phyloP scores from a whole-genome alignment of 108 stramenopile species.

The Stephanodiscus triporus region DNA sequence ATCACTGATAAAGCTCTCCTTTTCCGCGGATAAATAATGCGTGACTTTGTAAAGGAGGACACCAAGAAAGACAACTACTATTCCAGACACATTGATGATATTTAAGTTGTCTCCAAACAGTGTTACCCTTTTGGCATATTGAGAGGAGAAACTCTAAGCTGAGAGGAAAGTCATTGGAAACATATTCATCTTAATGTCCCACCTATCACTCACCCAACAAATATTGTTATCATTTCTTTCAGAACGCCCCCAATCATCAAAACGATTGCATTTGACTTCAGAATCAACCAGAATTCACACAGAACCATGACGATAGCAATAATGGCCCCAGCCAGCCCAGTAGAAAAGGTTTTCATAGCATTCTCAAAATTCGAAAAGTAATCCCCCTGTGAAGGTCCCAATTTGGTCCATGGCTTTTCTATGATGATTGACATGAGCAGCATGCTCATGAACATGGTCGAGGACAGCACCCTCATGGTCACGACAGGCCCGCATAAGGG shows the following conservation, averaged over 20 bases:
- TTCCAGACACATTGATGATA: slow-evolving; percentile 61
- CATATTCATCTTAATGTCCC: neutral
- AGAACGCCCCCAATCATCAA: slow-evolving; percentile 93
- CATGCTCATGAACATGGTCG: slow-evolving; percentile 82
- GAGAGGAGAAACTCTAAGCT: neutral
- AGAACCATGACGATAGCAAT: slow-evolving; percentile 87
- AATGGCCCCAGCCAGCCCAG: slow-evolving; percentile 71
- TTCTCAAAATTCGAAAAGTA: slow-evolving; percentile 39
- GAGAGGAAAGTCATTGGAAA: slow-evolving; percentile 1
- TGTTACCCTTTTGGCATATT: slow-evolving; percentile 47
- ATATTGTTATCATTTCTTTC: slow-evolving; percentile 87
- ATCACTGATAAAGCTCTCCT: slow-evolving; percentile 14
- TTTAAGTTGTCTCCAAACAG: slow-evolving; percentile 78
- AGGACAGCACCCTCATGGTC: slow-evolving; percentile 80
- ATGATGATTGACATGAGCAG: slow-evolving; percentile 60
- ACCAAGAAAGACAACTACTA: slow-evolving; percentile 74
- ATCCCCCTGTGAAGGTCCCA: slow-evolving; percentile 43
- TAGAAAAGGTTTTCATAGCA: slow-evolving; percentile 47
- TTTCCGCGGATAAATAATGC: slow-evolving; percentile 56
- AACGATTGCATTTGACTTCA: slow-evolving; percentile 80
- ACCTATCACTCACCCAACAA: slow-evolving; percentile 62
- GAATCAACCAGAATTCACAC: slow-evolving; percentile 89
- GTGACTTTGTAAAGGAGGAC: slow-evolving; percentile 81
- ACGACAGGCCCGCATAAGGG: slow-evolving; percentile 78
- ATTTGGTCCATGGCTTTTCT: slow-evolving; percentile 70